Evolutionary conservation across 176 grass and related monocot species (phyloP), one percentile per base, ranked within the genome.

Genomic region (Aechmea fasciata): DNA sequence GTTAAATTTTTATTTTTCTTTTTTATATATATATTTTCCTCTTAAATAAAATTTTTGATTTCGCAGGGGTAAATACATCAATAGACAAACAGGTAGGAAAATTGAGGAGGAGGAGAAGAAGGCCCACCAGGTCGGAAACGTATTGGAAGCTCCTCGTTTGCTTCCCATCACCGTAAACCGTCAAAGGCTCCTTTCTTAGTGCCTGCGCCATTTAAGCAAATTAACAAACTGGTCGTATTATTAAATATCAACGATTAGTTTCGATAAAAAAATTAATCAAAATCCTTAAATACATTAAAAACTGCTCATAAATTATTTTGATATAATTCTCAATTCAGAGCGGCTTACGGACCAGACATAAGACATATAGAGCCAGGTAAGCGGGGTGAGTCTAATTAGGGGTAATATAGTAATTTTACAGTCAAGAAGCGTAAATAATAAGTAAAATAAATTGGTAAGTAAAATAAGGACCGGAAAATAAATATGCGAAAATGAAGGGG

Each of bases 101-200:
- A 63, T 14, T 29, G 19, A 8, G 18, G 65, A 48, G 11, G 9
- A n/a, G 15, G 67, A 48, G 64, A 78, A 6, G 78, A 82, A n/a
- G 65, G 50, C 77, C 72, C 80, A 96, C 93, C 89, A 97, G 79
- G 76, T 97, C 93, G 62, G 93, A 97, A 54, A 97, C 89, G 77
- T 92, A 97, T 65, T 97, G 93, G 74, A 97, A 97, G 81, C 93
- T 97, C 93, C 93, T 81, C 20, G 93, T 97, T 51, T 97, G 93
- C 83, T 97, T 90, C 47, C 93, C 93, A 72, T 97, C 93, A 51
- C 93, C 93, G n/a, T 97, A 97, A 51, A 97, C 93, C 48, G 93
- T 97, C 73, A 92, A 9, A 4, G 93, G 93, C 69, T 97, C 89
- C 84, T 97, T 97, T 71, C 93, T 79, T 71, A 97, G 71, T 20